These are phyloP conservation scores for Syzygium oleosum DNA, from an alignment of 345 rosid genomes.

Conservation along the genomic window DNA sequence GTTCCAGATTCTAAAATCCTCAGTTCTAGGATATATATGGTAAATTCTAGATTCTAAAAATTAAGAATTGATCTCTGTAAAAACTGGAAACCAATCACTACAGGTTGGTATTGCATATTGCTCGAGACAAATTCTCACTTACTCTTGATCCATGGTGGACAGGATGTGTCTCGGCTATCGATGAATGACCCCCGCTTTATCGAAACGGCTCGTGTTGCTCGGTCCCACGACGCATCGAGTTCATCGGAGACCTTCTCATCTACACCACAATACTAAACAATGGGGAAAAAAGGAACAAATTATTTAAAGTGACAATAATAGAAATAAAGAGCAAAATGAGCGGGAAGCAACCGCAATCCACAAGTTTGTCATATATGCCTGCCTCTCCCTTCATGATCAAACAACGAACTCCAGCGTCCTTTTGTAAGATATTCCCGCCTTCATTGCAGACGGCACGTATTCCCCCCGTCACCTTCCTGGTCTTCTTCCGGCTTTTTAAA, in stretches of 20 bases:
- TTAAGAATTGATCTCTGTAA: no score
- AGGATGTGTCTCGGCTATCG: accelerated
- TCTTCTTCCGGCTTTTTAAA: not conserved
- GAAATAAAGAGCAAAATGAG: not conserved
- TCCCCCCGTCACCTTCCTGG: not conserved
- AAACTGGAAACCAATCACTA: no score
- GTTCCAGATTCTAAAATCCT: no score
- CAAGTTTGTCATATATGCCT: not conserved
- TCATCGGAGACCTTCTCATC: not conserved
- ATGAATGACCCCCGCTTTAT: not conserved
- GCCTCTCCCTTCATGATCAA: not conserved
- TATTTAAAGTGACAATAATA: not conserved
- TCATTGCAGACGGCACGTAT: not conserved
- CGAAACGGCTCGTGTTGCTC: accelerated
- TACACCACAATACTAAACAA: not conserved
- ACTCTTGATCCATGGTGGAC: not conserved
- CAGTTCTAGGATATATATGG: no score
- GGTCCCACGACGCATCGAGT: not conserved
- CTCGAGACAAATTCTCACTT: not conserved
- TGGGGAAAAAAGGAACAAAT: no score
- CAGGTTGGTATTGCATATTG: not conserved
- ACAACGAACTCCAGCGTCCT: not conserved
- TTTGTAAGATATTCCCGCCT: not conserved
- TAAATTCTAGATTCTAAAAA: no score
- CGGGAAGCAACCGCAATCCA: not conserved